phyloP scores from a whole-genome alignment of 2,329 filamentous ascomycete genomes.

The Sphaceloma murrayae region DNA sequence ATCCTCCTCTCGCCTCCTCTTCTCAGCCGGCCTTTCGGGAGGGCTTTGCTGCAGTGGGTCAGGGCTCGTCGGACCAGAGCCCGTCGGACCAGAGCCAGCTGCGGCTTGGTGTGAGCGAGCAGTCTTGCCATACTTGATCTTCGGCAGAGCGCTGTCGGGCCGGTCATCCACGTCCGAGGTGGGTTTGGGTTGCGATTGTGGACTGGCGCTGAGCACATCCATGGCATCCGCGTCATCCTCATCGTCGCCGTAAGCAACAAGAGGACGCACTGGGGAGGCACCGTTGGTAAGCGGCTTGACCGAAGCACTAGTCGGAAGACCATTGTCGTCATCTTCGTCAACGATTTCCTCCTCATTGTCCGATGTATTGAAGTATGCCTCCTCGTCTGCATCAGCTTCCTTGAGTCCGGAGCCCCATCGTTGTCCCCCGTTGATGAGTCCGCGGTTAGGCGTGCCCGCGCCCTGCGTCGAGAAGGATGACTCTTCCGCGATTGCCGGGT shows the following conservation, averaged over 20 bases:
- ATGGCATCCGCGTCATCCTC: constrained; percentile 61
- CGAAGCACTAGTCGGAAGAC: constrained; percentile 25
- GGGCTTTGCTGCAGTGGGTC: constrained; percentile 34
- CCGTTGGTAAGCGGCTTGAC: constrained; percentile 48
- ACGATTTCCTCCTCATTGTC: constrained; percentile 72
- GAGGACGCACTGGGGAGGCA: constrained; percentile 55
- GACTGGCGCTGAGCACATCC: constrained; percentile 35
- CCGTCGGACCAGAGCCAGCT: too few relatives aligned
- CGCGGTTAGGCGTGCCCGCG: constrained; percentile 42
- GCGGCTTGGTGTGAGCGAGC: constrained; percentile 23
- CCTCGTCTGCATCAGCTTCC: constrained; percentile 75
- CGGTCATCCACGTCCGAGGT: constrained; percentile 21
- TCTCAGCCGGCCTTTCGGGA: constrained; percentile 74
- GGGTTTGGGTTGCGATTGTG: constrained; percentile 1
- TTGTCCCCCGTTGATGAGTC: constrained; percentile 47
- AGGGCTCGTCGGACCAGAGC: constrained; percentile 15
- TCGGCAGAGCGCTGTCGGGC: neutral
- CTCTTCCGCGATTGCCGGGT: constrained; percentile 48
- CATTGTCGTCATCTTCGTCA: constrained; percentile 23
- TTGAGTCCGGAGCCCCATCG: constrained; percentile 60
- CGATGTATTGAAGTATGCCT: constrained; percentile 86
- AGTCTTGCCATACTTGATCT: constrained; percentile 7
- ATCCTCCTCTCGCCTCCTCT: constrained; percentile 82
- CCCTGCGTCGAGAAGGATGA: constrained; percentile 59
- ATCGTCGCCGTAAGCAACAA: constrained; percentile 90